These are phyloP conservation scores for Amphirosellinia nigrospora DNA, from an alignment of 495 filamentous ascomycete species.

Conservation along the genomic window DNA sequence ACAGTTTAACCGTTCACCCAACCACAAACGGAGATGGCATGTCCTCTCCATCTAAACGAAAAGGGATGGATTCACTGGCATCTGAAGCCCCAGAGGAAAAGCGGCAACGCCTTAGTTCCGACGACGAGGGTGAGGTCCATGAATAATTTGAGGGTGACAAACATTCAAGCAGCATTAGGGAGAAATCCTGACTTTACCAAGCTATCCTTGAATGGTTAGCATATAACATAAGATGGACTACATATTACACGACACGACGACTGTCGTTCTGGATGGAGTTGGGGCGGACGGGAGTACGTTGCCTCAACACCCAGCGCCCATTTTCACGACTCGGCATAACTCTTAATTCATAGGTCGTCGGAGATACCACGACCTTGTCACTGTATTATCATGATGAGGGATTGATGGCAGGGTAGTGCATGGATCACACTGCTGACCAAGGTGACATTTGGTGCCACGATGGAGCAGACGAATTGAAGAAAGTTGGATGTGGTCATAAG, in stretches of 20 bases:
- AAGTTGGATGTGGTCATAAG: constrained; percentile 22
- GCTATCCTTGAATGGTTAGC: neutral
- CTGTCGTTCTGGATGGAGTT: neutral
- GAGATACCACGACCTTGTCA: constrained; percentile 1
- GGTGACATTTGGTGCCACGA: neutral
- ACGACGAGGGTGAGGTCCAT: constrained; percentile 42
- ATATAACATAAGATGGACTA: neutral
- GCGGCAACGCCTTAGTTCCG: constrained; percentile 34
- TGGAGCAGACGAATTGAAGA: neutral
- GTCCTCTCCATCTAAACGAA: constrained; percentile 41
- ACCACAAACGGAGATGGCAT: constrained; percentile 38
- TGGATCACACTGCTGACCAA: neutral
- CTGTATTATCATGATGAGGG: constrained; percentile 22
- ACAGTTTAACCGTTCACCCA: constrained; percentile 48
- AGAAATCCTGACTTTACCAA: neutral
- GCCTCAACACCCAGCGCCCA: neutral
- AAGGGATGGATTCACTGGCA: constrained; percentile 38
- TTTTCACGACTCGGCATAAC: neutral
- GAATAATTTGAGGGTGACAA: constrained; percentile 26
- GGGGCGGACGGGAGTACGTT: neutral
- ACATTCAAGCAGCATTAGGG: too few species aligned
- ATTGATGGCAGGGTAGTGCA: neutral
- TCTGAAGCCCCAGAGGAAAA: constrained; percentile 37
- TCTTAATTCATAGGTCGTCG: constrained; percentile 10
- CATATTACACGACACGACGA: neutral